Conservation (phyloP, 176 grass and related monocot genomes). For the Zoysia pacifica region DNA sequence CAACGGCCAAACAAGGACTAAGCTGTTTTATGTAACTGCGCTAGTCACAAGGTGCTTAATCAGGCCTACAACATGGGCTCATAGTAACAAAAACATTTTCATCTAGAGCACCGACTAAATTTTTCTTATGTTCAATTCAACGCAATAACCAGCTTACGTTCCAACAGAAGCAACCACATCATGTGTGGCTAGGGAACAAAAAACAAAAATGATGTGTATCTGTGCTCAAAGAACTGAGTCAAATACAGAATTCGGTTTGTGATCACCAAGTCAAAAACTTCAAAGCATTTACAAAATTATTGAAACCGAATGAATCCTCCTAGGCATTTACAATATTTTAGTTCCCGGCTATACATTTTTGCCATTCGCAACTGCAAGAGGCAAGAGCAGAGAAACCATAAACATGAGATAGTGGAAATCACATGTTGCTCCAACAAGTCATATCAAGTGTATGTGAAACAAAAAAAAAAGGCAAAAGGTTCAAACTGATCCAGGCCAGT, state of each 20-base stretch:
- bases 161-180: background rate
- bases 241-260: constrained; percentile 26
- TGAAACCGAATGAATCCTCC: background rate
- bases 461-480: background rate
- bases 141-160: background rate
- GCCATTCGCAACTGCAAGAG: background rate
- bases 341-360: background rate
- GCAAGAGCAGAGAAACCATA: background rate
- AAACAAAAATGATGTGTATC: background rate
- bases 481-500: background rate
- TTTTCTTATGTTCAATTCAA: background rate
- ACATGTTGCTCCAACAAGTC: constrained; percentile 18
- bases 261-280: background rate
- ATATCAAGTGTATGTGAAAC: background rate
- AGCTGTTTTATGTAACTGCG: no score
- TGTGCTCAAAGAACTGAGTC: background rate
- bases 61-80: background rate
- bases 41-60: background rate
- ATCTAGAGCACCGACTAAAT: background rate
- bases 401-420: background rate
- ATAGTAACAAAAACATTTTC: background rate
- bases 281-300: background rate
- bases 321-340: no score
- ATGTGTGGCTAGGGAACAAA: background rate
- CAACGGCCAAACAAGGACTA: no score